Conservation (phyloP, 179 eudicot genomes). For the Gypsophila paniculata region DNA sequence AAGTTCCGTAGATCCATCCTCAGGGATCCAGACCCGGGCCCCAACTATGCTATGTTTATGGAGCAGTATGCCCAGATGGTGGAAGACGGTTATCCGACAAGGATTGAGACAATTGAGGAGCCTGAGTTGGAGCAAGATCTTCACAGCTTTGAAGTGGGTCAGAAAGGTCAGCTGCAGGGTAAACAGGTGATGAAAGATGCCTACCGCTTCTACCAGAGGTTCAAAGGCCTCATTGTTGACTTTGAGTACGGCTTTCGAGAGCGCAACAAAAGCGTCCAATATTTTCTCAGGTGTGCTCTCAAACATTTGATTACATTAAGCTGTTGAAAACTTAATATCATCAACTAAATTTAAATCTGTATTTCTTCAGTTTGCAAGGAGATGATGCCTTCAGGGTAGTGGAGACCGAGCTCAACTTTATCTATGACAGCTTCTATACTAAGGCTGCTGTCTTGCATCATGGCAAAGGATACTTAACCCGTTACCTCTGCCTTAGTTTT, state of each 20-base stretch:
- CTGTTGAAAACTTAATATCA: conserved; percentile 10
- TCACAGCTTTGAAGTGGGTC: conserved; percentile 18
- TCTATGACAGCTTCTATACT: conserved; percentile 33
- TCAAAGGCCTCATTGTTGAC: conserved; percentile 34
- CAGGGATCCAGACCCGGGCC: conserved; percentile 20
- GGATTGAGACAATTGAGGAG: conserved; percentile 17
- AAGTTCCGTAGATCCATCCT: conserved; percentile 24
- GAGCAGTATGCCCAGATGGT: conserved; percentile 18
- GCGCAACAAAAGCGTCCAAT: conserved; percentile 24
- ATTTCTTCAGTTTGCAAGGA: conserved; percentile 11
- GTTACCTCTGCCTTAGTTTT: conserved; percentile 11
- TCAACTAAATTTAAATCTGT: not conserved
- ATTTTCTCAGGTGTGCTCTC: conserved; percentile 23
- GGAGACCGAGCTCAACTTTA: conserved; percentile 36
- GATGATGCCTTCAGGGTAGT: conserved; percentile 38
- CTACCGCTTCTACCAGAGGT: conserved; percentile 20
- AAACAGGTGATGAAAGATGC: conserved; percentile 25
- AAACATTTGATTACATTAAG: not conserved
- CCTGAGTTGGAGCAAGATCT: conserved; percentile 27
- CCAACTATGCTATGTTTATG: conserved; percentile 24
- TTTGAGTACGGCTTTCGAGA: conserved; percentile 26
- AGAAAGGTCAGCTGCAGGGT: conserved; percentile 7
- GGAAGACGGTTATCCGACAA: conserved; percentile 14
- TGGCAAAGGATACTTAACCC: not conserved
- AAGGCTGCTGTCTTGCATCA: conserved; percentile 23